Base-by-base conservation (phyloP, 768 basidiomycete genomes). In the Phylloporus sp. region DNA sequence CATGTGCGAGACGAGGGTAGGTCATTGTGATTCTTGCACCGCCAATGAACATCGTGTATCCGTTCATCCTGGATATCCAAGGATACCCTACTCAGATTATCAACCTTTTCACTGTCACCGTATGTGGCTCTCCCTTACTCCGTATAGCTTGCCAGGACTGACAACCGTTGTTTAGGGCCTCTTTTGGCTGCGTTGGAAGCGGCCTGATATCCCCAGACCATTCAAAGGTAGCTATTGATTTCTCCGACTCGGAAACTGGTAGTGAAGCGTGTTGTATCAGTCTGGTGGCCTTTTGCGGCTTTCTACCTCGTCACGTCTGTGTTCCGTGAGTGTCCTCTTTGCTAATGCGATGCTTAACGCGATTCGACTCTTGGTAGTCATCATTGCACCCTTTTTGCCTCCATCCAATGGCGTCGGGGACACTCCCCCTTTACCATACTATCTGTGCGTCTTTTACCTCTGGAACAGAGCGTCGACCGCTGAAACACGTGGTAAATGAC, bases 371-470 rank as follows among this genome's bases (percentile, higher is more conserved):
- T 31, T 29, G 28, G 21, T n/a, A 75, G 80, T 83, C 8, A 65
- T 82, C 5, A 55, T 81, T 9, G 73, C 74, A 1, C 81, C 81
- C 0, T 82, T 80, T 68, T 40, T 82, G 5, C 72, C 54, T 20
- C 81, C 81, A 4, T 67, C 77, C 0, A 76, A 77, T 50, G 69
- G 72, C 15, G 69, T 77, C 1, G 81, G 80, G 11, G 79, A 82
- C 52, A 80, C 80, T 0, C 79, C 79, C 10, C 77, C 81, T 10
- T 55, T 82, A 28, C 78, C 80, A 3, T 81, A 81, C 48, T 81
- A 80, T 57, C 54, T 80, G 72, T 74, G 48, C 10, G 54, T 49
- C 17, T 10, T 29, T 35, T 1, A 2, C 15, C 27, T 40, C 9
- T 9, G 8, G 18, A 11, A 67, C 77, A n/a, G 41, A 73, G 74